Conservation (phyloP, 2,329 filamentous ascomycete species). For the Fusarium sp. region DNA sequence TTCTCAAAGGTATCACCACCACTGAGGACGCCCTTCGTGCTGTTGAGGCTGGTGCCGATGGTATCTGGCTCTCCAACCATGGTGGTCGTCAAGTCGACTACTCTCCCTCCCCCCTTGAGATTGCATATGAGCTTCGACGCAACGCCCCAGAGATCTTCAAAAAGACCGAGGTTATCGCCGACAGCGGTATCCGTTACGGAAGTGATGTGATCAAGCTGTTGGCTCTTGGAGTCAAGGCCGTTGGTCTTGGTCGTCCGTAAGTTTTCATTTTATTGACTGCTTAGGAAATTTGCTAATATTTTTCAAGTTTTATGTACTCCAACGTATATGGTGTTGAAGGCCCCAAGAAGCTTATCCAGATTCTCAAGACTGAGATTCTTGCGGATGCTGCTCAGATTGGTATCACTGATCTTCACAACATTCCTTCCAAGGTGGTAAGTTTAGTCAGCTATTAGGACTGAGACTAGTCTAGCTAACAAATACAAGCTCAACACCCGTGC, state of each 20-base stretch:
- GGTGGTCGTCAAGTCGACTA: slow-evolving; percentile 55
- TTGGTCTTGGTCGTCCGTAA: slow-evolving; percentile 55
- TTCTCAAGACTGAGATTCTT: slow-evolving; percentile 60
- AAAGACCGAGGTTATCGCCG: slow-evolving; percentile 50
- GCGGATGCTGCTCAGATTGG: slow-evolving; percentile 50
- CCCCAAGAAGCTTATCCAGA: slow-evolving; percentile 57
- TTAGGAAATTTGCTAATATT: not conserved
- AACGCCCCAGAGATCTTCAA: slow-evolving; percentile 52
- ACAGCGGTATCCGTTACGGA: slow-evolving; percentile 53
- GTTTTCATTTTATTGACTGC: not conserved
- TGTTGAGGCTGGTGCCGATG: slow-evolving; percentile 48
- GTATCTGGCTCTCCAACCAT: slow-evolving; percentile 55
- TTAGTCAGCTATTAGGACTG: accelerated
- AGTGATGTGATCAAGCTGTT: slow-evolving; percentile 54
- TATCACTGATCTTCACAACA: slow-evolving; percentile 42
- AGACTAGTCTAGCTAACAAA: not conserved
- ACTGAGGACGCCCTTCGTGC: slow-evolving; percentile 51
- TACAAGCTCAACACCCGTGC: slow-evolving; percentile 40
- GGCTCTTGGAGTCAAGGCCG: slow-evolving; percentile 52
- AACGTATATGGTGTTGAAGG: slow-evolving; percentile 61
- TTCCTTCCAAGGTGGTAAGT: slow-evolving; percentile 38
- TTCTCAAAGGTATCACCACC: slow-evolving; percentile 53
- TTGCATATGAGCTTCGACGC: slow-evolving; percentile 47
- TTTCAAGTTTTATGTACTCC: slow-evolving; percentile 57
- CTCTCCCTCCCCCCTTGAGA: slow-evolving; percentile 42